Evolutionary conservation across 2,329 filamentous ascomycete species (phyloP).

Genomic region (Fusarium drepaniforme): DNA sequence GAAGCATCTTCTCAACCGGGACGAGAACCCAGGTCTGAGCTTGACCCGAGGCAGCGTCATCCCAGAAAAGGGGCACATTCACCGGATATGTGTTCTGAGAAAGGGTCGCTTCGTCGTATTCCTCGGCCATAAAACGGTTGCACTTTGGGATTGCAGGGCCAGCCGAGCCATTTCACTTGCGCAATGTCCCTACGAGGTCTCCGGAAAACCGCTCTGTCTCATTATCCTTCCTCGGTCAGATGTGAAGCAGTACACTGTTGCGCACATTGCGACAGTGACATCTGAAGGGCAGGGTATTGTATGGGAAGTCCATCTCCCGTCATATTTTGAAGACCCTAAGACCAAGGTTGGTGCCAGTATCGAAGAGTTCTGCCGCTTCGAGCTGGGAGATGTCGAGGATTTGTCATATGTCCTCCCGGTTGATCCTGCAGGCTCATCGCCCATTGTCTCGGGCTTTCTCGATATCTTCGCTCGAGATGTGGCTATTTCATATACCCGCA

Average conservation of each 20-base stretch:
- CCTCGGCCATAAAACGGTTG: constrained; percentile 76
- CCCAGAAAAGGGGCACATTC: constrained; percentile 76
- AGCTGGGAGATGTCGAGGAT: constrained; percentile 70
- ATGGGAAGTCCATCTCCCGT: constrained; percentile 80
- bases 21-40: constrained; percentile 54
- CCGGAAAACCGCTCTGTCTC: constrained; percentile 83
- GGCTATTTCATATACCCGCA: constrained; percentile 84
- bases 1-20: constrained; percentile 70
- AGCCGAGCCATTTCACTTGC: constrained; percentile 68
- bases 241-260: constrained; percentile 65
- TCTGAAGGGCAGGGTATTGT: constrained; percentile 83
- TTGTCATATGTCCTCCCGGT: constrained; percentile 81
- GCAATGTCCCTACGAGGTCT: constrained; percentile 63
- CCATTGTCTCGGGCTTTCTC: constrained; percentile 80
- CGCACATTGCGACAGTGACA: constrained; percentile 85
- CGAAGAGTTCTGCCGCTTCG: constrained; percentile 77
- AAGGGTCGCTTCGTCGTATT: constrained; percentile 87
- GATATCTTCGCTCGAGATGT: constrained; percentile 90
- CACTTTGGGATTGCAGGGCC: constrained; percentile 82
- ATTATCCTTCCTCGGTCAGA: constrained; percentile 77
- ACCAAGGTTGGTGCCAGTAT: constrained; percentile 54
- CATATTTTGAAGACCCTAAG: constrained; percentile 49
- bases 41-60: constrained; percentile 78
- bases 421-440: constrained; percentile 83
- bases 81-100: constrained; percentile 82